phyloP scores from a whole-genome alignment of 176 grass and related monocot genomes.

The Aegilops longissima region DNA sequence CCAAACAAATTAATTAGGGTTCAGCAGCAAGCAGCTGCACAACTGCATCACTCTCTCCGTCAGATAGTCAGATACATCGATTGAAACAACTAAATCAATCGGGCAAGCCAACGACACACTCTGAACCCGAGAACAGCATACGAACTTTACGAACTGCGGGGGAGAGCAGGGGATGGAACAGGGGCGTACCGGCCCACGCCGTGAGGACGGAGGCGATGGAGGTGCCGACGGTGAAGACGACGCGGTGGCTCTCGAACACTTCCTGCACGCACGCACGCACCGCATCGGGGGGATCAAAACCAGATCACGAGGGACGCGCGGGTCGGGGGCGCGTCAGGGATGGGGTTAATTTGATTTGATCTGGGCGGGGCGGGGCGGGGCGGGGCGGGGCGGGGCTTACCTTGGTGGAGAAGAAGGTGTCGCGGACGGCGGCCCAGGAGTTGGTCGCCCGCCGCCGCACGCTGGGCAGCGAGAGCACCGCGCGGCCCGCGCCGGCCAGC shows the following conservation, averaged over 20 bases:
- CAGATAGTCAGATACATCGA: too few species aligned
- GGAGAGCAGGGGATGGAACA: too few species aligned
- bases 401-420: constrained; percentile 92
- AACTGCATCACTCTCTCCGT: too few species aligned
- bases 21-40: too few species aligned
- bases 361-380: too few species aligned
- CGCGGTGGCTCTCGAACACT: constrained; percentile 81
- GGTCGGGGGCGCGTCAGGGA: not conserved
- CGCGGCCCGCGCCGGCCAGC: constrained; percentile 45
- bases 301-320: not conserved
- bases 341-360: not conserved
- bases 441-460: constrained; percentile 64
- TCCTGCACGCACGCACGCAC: constrained; percentile 37
- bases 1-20: too few species aligned
- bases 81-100: too few species aligned
- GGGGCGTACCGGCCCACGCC: constrained; percentile 51
- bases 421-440: constrained; percentile 68
- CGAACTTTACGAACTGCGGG: too few species aligned
- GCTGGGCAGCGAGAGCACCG: constrained; percentile 39
- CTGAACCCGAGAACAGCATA: too few species aligned
- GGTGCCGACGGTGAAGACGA: constrained; percentile 89
- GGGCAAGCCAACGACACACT: too few species aligned
- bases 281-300: not conserved
- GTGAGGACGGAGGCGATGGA: constrained; percentile 89
- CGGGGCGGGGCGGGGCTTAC: constrained; percentile 2